Conservation (phyloP, 306 rosid genomes). For the Parietaria judaica region DNA sequence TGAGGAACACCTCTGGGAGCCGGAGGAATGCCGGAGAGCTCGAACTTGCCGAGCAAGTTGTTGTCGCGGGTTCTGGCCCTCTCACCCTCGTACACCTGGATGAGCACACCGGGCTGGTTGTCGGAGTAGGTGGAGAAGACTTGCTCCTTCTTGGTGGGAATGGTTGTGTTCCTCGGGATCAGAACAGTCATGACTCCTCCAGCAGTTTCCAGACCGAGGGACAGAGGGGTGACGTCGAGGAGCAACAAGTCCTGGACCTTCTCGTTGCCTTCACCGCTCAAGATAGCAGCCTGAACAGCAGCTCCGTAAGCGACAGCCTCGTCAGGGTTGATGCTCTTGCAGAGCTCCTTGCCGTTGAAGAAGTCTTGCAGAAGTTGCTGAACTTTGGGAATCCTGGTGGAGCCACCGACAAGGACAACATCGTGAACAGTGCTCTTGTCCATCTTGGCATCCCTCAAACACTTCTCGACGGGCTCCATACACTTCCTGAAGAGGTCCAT, state of each 20-base stretch:
- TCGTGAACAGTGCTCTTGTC: slow-evolving; percentile 50
- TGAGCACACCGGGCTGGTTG: slow-evolving; percentile 55
- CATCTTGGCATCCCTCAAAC: slow-evolving; percentile 67
- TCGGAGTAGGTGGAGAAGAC: slow-evolving; percentile 58
- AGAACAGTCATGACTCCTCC: slow-evolving; percentile 59
- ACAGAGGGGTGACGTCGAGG: slow-evolving; percentile 56
- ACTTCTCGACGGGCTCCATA: slow-evolving; percentile 68
- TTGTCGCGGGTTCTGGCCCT: slow-evolving; percentile 47
- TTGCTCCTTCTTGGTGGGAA: slow-evolving; percentile 69
- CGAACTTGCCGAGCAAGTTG: slow-evolving; percentile 46
- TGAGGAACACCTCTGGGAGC: slow-evolving; percentile 57
- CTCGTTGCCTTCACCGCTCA: slow-evolving; percentile 60
- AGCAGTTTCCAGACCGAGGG: slow-evolving; percentile 45
- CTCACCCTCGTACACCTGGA: slow-evolving; percentile 55
- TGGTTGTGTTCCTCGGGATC: slow-evolving; percentile 58
- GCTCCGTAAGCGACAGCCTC: slow-evolving; percentile 80
- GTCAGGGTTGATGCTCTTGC: slow-evolving; percentile 65
- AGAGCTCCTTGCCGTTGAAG: slow-evolving; percentile 64
- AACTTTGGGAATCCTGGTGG: slow-evolving; percentile 65
- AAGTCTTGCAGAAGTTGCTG: slow-evolving; percentile 62
- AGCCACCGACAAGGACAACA: slow-evolving; percentile 66
- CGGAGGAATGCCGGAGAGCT: slow-evolving; percentile 48
- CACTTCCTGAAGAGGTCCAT: slow-evolving; percentile 68
- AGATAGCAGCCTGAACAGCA: slow-evolving; percentile 60
- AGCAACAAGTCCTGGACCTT: slow-evolving; percentile 54